These are phyloP conservation scores for Fusarium pseudocircinatum DNA, from an alignment of 2,329 filamentous ascomycete species.

Conservation along the genomic window DNA sequence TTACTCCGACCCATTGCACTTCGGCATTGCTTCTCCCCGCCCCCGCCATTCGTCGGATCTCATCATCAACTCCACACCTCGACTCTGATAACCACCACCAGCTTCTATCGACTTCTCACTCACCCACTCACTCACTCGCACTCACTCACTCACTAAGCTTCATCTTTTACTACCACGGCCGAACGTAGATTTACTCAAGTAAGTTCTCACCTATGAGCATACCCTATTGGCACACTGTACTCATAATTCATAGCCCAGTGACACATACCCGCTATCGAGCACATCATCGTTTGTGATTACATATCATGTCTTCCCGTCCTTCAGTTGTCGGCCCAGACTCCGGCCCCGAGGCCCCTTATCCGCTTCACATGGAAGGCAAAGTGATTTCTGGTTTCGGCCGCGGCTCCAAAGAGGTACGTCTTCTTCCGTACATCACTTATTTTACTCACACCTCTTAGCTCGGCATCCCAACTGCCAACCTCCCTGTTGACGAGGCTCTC, in stretches of 20 bases:
- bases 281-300: background rate
- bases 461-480: slow-evolving; percentile 95
- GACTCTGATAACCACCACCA: slow-evolving; percentile 14
- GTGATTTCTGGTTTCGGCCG: slow-evolving; percentile 95
- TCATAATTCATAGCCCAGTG: background rate
- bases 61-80: slow-evolving; percentile 25
- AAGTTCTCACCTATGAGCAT: background rate
- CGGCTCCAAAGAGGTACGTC: slow-evolving; percentile 84
- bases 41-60: slow-evolving; percentile 25
- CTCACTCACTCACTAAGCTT: background rate
- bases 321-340: slow-evolving; percentile 76
- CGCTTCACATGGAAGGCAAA: slow-evolving; percentile 82
- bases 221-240: background rate
- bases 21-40: slow-evolving; percentile 26
- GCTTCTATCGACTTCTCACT: slow-evolving; percentile 20
- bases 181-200: background rate
- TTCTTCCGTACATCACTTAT: background rate
- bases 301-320: slow-evolving; percentile 61
- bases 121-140: background rate
- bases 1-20: slow-evolving; percentile 21
- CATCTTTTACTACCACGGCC: background rate
- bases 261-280: background rate
- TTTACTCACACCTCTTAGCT: slow-evolving; percentile 62
- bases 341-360: slow-evolving; percentile 82
- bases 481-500: slow-evolving; percentile 74